phyloP scores from a whole-genome alignment of 352 stramenopile species.

The Phytophthora niederhauseri region DNA sequence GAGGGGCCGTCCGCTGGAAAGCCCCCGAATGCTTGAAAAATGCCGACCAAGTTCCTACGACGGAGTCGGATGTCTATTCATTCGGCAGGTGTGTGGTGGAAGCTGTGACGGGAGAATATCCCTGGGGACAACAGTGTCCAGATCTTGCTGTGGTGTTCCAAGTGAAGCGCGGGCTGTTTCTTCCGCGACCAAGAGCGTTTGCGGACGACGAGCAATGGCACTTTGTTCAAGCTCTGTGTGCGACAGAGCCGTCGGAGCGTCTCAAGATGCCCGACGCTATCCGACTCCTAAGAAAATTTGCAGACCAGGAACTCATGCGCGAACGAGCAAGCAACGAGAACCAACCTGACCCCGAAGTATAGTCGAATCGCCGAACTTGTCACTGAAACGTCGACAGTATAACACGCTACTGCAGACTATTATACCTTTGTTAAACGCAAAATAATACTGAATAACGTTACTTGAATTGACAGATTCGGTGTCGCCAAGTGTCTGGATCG shows the following conservation, averaged over 20 bases:
- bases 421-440: too few relatives aligned
- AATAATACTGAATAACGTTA: too few relatives aligned
- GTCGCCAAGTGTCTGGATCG: too few relatives aligned
- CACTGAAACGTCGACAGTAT: too few relatives aligned
- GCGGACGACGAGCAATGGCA: constrained; percentile 17
- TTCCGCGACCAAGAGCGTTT: constrained; percentile 11
- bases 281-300: constrained; percentile 18
- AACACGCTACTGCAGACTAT: too few relatives aligned
- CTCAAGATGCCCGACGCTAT: constrained; percentile 11
- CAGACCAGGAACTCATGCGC: constrained; percentile 9
- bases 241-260: constrained; percentile 6
- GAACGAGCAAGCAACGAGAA: background rate
- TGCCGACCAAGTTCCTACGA: background rate
- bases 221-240: constrained; percentile 18
- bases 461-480: too few relatives aligned
- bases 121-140: constrained; percentile 1
- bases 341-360: background rate
- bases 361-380: too few relatives aligned
- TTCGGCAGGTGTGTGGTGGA: constrained; percentile 27
- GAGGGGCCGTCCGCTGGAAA: constrained; percentile 24
- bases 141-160: constrained; percentile 20
- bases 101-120: constrained; percentile 13
- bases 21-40: constrained; percentile 19
- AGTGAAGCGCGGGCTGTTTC: constrained; percentile 12
- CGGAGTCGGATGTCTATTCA: constrained; percentile 26